These are phyloP conservation scores for Nephelium lappaceum DNA, from an alignment of 345 rosid genomes.

Conservation along the genomic window DNA sequence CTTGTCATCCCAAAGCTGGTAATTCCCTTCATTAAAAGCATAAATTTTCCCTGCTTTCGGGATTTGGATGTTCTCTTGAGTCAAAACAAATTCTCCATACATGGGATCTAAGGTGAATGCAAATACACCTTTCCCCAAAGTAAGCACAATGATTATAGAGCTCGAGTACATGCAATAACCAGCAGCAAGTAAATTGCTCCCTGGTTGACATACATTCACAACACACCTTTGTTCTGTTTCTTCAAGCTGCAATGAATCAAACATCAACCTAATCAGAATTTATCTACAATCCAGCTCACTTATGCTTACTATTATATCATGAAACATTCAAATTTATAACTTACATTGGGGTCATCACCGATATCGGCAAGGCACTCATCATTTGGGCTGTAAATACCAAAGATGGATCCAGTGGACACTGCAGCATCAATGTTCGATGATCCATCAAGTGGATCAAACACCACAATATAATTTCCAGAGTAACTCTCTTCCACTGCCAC, in stretches of 20 bases:
- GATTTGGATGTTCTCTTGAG: constrained; percentile 81
- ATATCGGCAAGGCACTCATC: constrained; percentile 85
- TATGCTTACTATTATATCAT: not conserved
- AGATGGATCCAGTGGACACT: constrained; percentile 95
- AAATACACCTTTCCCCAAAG: constrained; percentile 80
- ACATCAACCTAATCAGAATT: not conserved
- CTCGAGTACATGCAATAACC: constrained; percentile 98
- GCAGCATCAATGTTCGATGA: constrained; percentile 96
- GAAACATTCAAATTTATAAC: constrained; percentile 5
- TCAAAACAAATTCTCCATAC: constrained; percentile 94
- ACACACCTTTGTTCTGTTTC: constrained; percentile 59
- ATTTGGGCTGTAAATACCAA: constrained; percentile 90
- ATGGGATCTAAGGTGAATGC: constrained; percentile 88
- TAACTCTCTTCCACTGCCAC: constrained; percentile 94
- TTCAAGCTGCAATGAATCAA: constrained; percentile 57
- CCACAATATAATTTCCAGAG: constrained; percentile 92
- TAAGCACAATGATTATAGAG: constrained; percentile 83
- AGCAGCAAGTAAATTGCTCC: constrained; percentile 87
- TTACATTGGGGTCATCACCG: constrained; percentile 60
- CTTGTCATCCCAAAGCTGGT: constrained; percentile 88
- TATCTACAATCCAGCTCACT: not conserved
- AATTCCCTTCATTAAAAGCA: constrained; percentile 93
- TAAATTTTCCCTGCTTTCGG: constrained; percentile 85
- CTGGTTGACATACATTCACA: constrained; percentile 92
- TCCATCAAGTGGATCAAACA: constrained; percentile 95